A percentile compares a stretch with the other conserved stretches of the same genome.
Evolutionary conservation across 495 filamentous ascomycete genomes (phyloP).

Genomic region (Tuber microsphaerosporum): DNA sequence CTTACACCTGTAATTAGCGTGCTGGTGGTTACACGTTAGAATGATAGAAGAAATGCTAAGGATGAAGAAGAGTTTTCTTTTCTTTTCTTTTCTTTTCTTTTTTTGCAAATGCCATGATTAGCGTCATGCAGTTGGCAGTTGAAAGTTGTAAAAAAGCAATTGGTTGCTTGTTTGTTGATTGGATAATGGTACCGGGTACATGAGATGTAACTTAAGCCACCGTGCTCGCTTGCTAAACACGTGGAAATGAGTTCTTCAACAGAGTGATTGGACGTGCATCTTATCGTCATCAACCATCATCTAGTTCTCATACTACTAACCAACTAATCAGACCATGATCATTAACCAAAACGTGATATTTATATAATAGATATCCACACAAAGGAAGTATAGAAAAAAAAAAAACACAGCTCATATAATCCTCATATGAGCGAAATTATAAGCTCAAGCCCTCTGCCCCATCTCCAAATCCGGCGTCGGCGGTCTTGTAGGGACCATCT

Average conservation of each 20-base stretch:
- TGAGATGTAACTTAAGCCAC: not conserved
- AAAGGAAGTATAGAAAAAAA: not conserved
- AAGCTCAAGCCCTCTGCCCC: constrained; percentile 16
- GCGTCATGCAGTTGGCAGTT: not conserved
- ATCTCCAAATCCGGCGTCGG: constrained; percentile 28
- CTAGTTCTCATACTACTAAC: not conserved
- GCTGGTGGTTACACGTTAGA: not conserved
- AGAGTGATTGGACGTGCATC: not conserved
- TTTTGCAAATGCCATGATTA: not conserved
- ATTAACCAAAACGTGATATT: not conserved
- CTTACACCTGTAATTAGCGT: not conserved
- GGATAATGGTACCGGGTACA: not conserved
- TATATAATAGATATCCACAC: not conserved
- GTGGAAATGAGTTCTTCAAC: not conserved
- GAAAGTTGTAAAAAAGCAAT: not conserved
- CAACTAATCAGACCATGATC: not conserved
- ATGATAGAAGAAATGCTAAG: not conserved
- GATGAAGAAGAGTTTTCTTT: not conserved
- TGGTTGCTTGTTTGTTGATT: not conserved
- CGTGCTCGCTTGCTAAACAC: not conserved
- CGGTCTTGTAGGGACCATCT: constrained; percentile 26
- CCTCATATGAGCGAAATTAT: not conserved
- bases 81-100: not conserved
- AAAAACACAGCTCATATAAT: constrained; percentile 4
- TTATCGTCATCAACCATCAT: not conserved